Conservation (phyloP, 768 basidiomycete genomes). For the Hericium erinaceus region DNA sequence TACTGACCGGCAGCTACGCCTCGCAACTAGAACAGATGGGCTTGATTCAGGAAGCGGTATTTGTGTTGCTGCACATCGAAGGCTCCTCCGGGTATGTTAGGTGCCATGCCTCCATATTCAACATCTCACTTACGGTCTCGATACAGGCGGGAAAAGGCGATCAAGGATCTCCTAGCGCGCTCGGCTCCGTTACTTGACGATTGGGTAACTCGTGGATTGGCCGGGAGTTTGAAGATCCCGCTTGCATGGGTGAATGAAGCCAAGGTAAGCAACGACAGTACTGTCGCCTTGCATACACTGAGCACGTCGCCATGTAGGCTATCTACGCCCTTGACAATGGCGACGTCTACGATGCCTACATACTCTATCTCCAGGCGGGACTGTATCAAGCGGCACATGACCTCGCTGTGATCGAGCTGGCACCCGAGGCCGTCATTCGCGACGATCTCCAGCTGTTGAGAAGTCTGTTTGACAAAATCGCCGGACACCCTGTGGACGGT, state of each 20-base stretch:
- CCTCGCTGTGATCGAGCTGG: slow-evolving; percentile 77
- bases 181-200: slow-evolving; percentile 58
- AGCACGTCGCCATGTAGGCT: slow-evolving; percentile 38
- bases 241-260: slow-evolving; percentile 85
- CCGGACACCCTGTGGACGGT: slow-evolving; percentile 47
- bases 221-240: slow-evolving; percentile 75
- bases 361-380: slow-evolving; percentile 63
- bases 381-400: slow-evolving; percentile 70
- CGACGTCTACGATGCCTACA: slow-evolving; percentile 64
- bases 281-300: background rate
- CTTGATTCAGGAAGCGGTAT: slow-evolving; percentile 77
- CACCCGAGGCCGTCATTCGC: slow-evolving; percentile 75
- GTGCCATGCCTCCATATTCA: slow-evolving; percentile 18
- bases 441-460: slow-evolving; percentile 48
- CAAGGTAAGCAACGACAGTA: slow-evolving; percentile 40
- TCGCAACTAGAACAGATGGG: slow-evolving; percentile 75
- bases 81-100: slow-evolving; percentile 60
- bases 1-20: slow-evolving; percentile 78
- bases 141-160: slow-evolving; percentile 67
- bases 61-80: slow-evolving; percentile 86
- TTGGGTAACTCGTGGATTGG: slow-evolving; percentile 62
- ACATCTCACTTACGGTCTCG: background rate
- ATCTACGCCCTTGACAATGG: slow-evolving; percentile 52
- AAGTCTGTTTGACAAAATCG: slow-evolving; percentile 61
- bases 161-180: slow-evolving; percentile 73